A percentile compares a stretch with the other conserved stretches of the same genome.
Evolutionary conservation across 768 basidiomycete genomes (phyloP).

Genomic region (Hygrocybe punicea): DNA sequence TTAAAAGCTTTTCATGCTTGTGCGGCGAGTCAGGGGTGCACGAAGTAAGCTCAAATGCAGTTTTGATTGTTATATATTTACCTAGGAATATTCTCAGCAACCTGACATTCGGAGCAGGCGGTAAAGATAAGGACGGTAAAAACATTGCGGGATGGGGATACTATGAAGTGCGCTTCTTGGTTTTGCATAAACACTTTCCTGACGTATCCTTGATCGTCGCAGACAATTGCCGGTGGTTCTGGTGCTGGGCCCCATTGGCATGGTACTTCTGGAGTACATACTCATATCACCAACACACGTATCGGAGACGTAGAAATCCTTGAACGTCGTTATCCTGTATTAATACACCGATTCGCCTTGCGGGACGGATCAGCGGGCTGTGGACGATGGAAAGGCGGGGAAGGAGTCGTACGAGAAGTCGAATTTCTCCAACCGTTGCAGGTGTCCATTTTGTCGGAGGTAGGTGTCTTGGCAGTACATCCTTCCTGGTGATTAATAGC

Average conservation of each 20-base stretch:
- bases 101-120: slow-evolving; percentile 83
- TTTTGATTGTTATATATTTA: slow-evolving; percentile 3
- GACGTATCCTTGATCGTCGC: slow-evolving; percentile 4
- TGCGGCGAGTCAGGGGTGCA: slow-evolving; percentile 91
- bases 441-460: slow-evolving; percentile 87
- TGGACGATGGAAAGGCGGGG: slow-evolving; percentile 75
- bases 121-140: slow-evolving; percentile 78
- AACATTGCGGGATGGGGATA: slow-evolving; percentile 85
- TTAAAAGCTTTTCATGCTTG: slow-evolving; percentile 88
- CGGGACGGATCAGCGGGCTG: slow-evolving; percentile 65
- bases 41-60: slow-evolving; percentile 56
- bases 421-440: slow-evolving; percentile 80
- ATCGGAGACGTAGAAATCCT: slow-evolving; percentile 93
- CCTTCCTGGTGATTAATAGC: not conserved
- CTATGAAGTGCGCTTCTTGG: slow-evolving; percentile 55
- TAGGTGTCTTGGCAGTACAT: slow-evolving; percentile 25
- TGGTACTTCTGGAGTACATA: slow-evolving; percentile 90
- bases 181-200: slow-evolving; percentile 2
- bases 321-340: slow-evolving; percentile 89
- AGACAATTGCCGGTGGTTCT: slow-evolving; percentile 94
- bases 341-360: slow-evolving; percentile 79
- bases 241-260: slow-evolving; percentile 89
- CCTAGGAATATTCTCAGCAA: slow-evolving; percentile 47
- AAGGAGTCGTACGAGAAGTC: slow-evolving; percentile 79
- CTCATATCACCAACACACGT: slow-evolving; percentile 89